phyloP scores from a whole-genome alignment of 2,329 filamentous ascomycete genomes.

The Fonsecaea monophora region DNA sequence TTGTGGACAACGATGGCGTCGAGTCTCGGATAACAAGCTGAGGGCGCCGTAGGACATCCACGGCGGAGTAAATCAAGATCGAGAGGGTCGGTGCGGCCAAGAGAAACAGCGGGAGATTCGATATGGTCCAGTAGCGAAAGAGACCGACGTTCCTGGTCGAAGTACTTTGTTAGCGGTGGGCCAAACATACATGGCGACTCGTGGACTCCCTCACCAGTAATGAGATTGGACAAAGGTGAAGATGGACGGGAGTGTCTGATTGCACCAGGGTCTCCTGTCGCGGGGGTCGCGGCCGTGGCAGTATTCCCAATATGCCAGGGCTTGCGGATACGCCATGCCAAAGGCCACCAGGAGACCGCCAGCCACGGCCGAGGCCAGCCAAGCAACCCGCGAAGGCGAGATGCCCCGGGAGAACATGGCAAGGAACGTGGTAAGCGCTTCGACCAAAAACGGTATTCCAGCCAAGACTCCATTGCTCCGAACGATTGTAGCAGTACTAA shows the following conservation, averaged over 20 bases:
- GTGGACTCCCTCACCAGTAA: slow-evolving; percentile 74
- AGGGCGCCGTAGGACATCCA: slow-evolving; percentile 26
- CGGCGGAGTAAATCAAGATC: slow-evolving; percentile 69
- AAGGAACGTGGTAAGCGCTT: slow-evolving; percentile 56
- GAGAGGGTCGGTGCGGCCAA: slow-evolving; percentile 79
- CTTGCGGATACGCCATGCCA: slow-evolving; percentile 75
- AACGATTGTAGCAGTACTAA: slow-evolving; percentile 75
- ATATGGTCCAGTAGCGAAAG: slow-evolving; percentile 85
- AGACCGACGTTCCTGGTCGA: slow-evolving; percentile 79
- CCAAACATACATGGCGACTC: neutral
- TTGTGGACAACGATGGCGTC: neutral
- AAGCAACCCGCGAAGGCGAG: slow-evolving; percentile 53
- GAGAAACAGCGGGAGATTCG: slow-evolving; percentile 86
- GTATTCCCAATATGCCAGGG: slow-evolving; percentile 74
- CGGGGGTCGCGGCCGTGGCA: slow-evolving; percentile 56
- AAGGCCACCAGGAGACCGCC: slow-evolving; percentile 72
- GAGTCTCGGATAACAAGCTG: neutral
- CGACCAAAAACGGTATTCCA: slow-evolving; percentile 75
- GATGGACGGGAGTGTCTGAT: slow-evolving; percentile 76
- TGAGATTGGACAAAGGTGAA: slow-evolving; percentile 86
- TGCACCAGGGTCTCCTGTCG: slow-evolving; percentile 73
- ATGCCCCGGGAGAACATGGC: slow-evolving; percentile 50
- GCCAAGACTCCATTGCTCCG: slow-evolving; percentile 87
- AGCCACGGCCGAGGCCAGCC: slow-evolving; percentile 65
- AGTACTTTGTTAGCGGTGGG: slow-evolving; percentile 20